Conservation (phyloP, 805 yeast species). For the Zygoascus tannicola region DNA sequence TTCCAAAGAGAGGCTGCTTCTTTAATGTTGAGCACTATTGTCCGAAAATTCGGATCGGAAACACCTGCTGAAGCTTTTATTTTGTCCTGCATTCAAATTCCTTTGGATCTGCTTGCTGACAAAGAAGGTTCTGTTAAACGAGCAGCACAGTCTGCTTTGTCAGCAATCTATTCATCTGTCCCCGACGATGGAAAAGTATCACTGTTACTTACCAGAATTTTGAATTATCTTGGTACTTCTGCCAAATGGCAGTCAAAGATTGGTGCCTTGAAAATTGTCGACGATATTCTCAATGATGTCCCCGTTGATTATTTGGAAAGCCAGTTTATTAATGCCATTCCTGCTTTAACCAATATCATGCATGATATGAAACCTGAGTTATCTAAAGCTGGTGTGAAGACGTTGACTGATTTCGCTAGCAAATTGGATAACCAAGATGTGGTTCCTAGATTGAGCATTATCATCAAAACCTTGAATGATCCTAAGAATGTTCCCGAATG, state of each 20-base stretch:
- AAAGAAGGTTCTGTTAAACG: slow-evolving; percentile 81
- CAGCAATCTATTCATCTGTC: slow-evolving; percentile 56
- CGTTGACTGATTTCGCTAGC: slow-evolving; percentile 61
- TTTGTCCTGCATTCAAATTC: slow-evolving; percentile 49
- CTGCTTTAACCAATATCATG: slow-evolving; percentile 77
- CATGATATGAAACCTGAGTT: slow-evolving; percentile 96
- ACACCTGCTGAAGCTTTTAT: slow-evolving; percentile 72
- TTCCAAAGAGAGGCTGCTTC: slow-evolving; percentile 70
- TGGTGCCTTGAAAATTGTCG: slow-evolving; percentile 66
- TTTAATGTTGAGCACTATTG: slow-evolving; percentile 48
- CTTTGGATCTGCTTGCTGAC: slow-evolving; percentile 69
- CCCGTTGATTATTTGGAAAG: slow-evolving; percentile 81
- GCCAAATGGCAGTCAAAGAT: slow-evolving; percentile 92
- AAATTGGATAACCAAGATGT: slow-evolving; percentile 89
- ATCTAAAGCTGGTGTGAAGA: slow-evolving; percentile 70
- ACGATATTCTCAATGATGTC: slow-evolving; percentile 64
- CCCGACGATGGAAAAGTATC: slow-evolving; percentile 73
- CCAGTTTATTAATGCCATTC: slow-evolving; percentile 69
- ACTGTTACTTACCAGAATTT: slow-evolving; percentile 52
- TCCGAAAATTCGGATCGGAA: slow-evolving; percentile 53
- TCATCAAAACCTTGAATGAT: slow-evolving; percentile 82
- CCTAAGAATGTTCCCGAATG: slow-evolving; percentile 84
- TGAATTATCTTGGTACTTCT: slow-evolving; percentile 60
- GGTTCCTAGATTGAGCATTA: slow-evolving; percentile 71
- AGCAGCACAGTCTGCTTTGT: slow-evolving; percentile 74